Percentiles rank a stretch among this genome's conserved stretches.
Conservation (phyloP, 1,139 yeast species). For the Cylindricascospora bacillispora region DNA sequence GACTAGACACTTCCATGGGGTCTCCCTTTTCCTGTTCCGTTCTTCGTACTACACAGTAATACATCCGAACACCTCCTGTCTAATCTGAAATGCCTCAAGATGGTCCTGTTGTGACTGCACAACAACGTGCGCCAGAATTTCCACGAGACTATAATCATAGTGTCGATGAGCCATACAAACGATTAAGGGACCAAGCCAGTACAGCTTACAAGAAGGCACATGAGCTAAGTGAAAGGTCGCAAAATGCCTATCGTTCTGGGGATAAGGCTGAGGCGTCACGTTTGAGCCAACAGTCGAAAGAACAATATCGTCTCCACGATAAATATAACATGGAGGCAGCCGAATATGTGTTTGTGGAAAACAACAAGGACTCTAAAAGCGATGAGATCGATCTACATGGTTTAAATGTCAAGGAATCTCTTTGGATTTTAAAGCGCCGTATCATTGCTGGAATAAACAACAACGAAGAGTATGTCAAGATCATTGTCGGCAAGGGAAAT, state of each 20-base stretch:
- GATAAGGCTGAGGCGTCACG: slow-evolving; percentile 62
- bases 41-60: no score
- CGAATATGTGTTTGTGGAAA: slow-evolving; percentile 76
- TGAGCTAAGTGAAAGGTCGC: slow-evolving; percentile 53
- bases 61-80: no score
- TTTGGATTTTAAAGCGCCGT: slow-evolving; percentile 59
- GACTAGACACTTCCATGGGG: no score
- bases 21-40: no score
- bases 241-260: slow-evolving; percentile 62
- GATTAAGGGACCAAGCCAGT: slow-evolving; percentile 57
- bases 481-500: slow-evolving; percentile 89
- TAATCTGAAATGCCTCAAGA: no score
- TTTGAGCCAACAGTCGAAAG: slow-evolving; percentile 57
- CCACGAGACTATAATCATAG: slow-evolving; percentile 73
- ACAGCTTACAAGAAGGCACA: slow-evolving; percentile 46
- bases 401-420: slow-evolving; percentile 78
- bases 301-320: slow-evolving; percentile 42
- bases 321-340: slow-evolving; percentile 70
- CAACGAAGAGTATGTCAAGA: slow-evolving; percentile 42
- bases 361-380: slow-evolving; percentile 69
- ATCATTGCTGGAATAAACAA: slow-evolving; percentile 53
- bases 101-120: no score
- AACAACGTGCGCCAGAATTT: no score
- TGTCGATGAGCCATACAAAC: slow-evolving; percentile 50
- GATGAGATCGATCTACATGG: slow-evolving; percentile 95